Evolutionary conservation across 495 filamentous ascomycete species (phyloP), one percentile per base, ranked within the genome.

Genomic region (Hypoxylon fragiforme): DNA sequence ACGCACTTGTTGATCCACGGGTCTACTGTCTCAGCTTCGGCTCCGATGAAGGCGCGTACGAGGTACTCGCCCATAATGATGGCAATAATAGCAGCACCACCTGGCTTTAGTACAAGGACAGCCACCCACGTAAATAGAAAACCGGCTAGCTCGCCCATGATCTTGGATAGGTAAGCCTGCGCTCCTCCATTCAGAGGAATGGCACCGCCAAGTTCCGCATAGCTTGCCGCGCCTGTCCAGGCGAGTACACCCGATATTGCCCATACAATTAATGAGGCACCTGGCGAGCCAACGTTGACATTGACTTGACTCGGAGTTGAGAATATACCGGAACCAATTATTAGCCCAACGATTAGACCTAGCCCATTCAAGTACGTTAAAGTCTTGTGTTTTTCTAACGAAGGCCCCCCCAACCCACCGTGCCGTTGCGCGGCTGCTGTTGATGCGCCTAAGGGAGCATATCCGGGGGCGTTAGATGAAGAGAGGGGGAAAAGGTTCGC

Each of bases 21-120:
- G 60, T 82, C 95, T 48, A 85, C 77, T 16, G 81, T 81, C 60
- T 87, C 85, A 0, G 84, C 84, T 44, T 95, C 89, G 9, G 91
- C 85, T 13, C 89, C 90, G 38, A 95, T 85, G 18, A 85, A 78
- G 0, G 91, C 92, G 20, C 92, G 81, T 53, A 96, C 91, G 18
- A 96, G 75, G 64, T 98, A 98, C 70, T 98, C 94, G 19, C 95
- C 94, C 73, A 96, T 97, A 54, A 98, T 97, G 46, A 98, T 96
- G 20, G 92, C 83, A 48, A 97, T 90, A 68, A 98, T 98, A 19
- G 94, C 94, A 5, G 91, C 84, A 11, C 88, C 87, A 1, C 94
- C 94, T 5, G 94, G 94, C 70, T 96, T 97, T 18, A 97, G 73
- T 8, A 98, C 94, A 21, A 92, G 83, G 0, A 97, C 91, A 0